Evolutionary conservation across 108 stramenopile genomes (phyloP), one percentile per base, ranked within the genome.

Genomic region (Skeletonema potamos): DNA sequence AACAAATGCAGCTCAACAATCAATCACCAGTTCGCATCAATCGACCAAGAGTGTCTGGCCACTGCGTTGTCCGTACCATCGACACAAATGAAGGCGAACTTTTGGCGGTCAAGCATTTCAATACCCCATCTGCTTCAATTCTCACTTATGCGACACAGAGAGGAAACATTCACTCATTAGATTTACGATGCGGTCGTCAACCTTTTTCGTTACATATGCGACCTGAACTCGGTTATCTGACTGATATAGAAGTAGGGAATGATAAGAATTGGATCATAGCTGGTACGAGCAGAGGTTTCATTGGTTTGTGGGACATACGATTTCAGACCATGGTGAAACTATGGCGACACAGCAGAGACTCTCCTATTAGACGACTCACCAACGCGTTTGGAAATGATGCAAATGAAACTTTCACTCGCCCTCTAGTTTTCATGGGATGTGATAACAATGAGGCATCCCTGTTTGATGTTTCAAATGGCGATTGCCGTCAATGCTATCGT

Each of bases 381-480:
- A 87, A 92, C 27, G 96, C 94, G n/a, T 88, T 79, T 70, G 84
- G 30, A 71, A 82, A 24, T 66, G 58, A 12, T 44, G 68, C 13
- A 70, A 62, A 62, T 48, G 75, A 77, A 8, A 28, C 74, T 26
- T 15, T 48, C 20, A 71, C 83, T 18, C 81, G 87, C 1, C 97
- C 96, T 20, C 89, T 90, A 63, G 76, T 96, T 9, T 95, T 97
- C 71, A 92, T 89, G 24, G 95, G 94, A 17, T 82, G 82, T 39
- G 96, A 95, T 54, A 79, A 83, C 3, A 96, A 96, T 74, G 96
- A 97, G 74, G 92, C 91, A 33, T 88, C 86, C 11, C 90, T 98
- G 66, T 98, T 96, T 83, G 95, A 97, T 74, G 51, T 94, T 30
- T 79, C 82, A 5, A 84, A 59, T 39, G 95, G 96, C n/a, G 60